Evolutionary conservation across 2,329 filamentous ascomycete species (phyloP).

Genomic region (Fusarium nodosum): DNA sequence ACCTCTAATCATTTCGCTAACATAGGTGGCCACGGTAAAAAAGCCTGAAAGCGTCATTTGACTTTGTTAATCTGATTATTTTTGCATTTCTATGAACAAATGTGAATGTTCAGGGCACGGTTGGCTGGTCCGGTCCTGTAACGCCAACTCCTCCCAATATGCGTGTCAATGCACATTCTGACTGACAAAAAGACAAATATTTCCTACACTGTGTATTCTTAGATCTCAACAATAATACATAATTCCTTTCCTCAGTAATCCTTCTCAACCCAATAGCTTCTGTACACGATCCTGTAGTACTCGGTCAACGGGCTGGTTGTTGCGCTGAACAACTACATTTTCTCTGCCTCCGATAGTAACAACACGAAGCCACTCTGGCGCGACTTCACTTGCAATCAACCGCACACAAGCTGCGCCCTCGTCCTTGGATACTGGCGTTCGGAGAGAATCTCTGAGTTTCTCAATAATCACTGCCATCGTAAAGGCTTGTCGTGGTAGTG

Average conservation of each 20-base stretch:
- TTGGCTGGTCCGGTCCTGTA: conserved; percentile 22
- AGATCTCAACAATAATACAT: conserved; percentile 23
- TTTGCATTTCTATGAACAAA: conserved; percentile 23
- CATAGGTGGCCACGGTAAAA: not conserved
- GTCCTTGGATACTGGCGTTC: conserved; percentile 66
- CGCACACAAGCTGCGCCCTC: conserved; percentile 65
- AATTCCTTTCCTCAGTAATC: not conserved
- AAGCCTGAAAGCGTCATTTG: not conserved
- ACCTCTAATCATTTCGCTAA: not conserved
- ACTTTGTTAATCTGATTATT: not conserved
- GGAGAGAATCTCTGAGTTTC: conserved; percentile 76
- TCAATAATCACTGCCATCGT: conserved; percentile 73
- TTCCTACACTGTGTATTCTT: conserved; percentile 38
- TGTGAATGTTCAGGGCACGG: conserved; percentile 9
- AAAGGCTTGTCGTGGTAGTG: conserved; percentile 72
- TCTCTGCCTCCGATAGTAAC: conserved; percentile 67
- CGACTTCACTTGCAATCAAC: conserved; percentile 67
- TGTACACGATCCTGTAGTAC: conserved; percentile 57
- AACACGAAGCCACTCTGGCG: conserved; percentile 69
- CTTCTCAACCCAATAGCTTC: conserved; percentile 50
- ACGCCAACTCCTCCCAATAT: conserved; percentile 42
- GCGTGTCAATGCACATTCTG: conserved; percentile 34
- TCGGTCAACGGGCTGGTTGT: conserved; percentile 57
- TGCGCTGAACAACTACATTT: conserved; percentile 68
- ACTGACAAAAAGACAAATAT: conserved; percentile 15